phyloP scores from a whole-genome alignment of 371 early-diverging fungal genomes.

The Mucor saturninus region DNA sequence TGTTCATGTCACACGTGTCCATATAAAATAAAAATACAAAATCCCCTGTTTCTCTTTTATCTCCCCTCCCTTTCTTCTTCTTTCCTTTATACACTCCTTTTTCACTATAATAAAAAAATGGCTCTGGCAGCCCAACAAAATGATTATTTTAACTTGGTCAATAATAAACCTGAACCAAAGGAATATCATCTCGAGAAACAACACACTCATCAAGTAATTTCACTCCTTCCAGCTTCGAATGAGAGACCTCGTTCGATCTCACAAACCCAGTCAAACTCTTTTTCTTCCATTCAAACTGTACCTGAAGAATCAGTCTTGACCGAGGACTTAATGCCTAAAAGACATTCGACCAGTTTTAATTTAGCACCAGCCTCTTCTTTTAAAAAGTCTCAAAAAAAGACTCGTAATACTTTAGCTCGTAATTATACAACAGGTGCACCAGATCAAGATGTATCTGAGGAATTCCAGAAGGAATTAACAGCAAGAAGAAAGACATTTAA shows the following conservation, averaged over 20 bases:
- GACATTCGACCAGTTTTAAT: constrained; percentile 29
- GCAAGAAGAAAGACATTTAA: constrained; percentile 39
- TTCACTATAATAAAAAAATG: constrained; percentile 3
- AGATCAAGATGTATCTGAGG: constrained; percentile 22
- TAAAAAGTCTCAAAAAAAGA: constrained; percentile 14
- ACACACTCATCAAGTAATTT: constrained; percentile 12
- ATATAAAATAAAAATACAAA: constrained; percentile 13
- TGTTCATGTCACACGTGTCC: constrained; percentile 31
- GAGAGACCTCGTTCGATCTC: constrained; percentile 19
- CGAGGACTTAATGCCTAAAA: constrained; percentile 18
- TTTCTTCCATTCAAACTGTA: not conserved
- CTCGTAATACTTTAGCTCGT: constrained; percentile 5
- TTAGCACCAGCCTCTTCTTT: constrained; percentile 25
- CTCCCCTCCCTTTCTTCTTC: constrained; percentile 10
- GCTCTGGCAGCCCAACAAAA: constrained; percentile 29
- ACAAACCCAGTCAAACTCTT: constrained; percentile 7
- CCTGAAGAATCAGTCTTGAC: constrained; percentile 15
- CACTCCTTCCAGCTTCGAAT: constrained; percentile 21
- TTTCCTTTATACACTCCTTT: constrained; percentile 8
- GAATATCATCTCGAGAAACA: constrained; percentile 11
- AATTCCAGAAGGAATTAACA: constrained; percentile 34
- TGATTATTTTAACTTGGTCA: constrained; percentile 12
- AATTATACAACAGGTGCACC: constrained; percentile 9
- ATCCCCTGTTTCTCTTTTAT: constrained; percentile 13
- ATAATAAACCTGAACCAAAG: constrained; percentile 8